Conservation (phyloP, 345 rosid species). For the Limnanthes douglasii region DNA sequence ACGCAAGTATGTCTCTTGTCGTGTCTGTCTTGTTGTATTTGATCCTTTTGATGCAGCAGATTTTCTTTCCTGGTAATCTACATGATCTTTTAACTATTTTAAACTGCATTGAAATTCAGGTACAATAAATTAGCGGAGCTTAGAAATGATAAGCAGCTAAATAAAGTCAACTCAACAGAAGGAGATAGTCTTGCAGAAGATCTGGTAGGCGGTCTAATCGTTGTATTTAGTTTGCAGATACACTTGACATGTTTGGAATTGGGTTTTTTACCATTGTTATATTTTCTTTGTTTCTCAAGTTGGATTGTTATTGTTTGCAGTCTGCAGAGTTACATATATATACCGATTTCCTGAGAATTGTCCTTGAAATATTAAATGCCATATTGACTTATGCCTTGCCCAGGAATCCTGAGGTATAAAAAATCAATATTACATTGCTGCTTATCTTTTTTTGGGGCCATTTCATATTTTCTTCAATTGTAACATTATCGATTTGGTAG, state of each 20-base stretch:
- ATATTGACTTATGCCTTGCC: conserved; percentile 90
- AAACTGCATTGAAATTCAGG: conserved; percentile 26
- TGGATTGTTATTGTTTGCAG: conserved; percentile 24
- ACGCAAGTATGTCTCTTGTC: conserved; percentile 50
- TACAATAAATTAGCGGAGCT: conserved; percentile 76
- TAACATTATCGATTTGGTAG: conserved; percentile 21
- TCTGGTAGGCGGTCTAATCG: conserved; percentile 28
- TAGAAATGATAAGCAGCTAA: conserved; percentile 38
- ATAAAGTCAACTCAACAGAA: conserved; percentile 30
- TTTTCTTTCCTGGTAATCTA: not conserved
- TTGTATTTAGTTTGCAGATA: conserved; percentile 8
- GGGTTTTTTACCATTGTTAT: not conserved
- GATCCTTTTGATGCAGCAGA: not conserved
- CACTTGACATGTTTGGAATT: not conserved
- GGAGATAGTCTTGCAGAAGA: conserved; percentile 52
- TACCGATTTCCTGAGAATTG: conserved; percentile 91
- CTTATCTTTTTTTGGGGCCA: not conserved
- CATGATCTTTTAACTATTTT: not conserved
- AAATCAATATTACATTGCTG: conserved; percentile 1
- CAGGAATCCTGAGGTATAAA: conserved; percentile 83
- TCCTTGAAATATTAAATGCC: conserved; percentile 87
- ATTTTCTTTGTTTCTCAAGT: not conserved
- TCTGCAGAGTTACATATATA: conserved; percentile 89
- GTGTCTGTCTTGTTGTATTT: conserved; percentile 5
- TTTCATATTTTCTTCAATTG: conserved; percentile 2